Evolutionary conservation across 805 yeast genomes (phyloP).

Genomic region (Blastobotrys mokoenaii): DNA sequence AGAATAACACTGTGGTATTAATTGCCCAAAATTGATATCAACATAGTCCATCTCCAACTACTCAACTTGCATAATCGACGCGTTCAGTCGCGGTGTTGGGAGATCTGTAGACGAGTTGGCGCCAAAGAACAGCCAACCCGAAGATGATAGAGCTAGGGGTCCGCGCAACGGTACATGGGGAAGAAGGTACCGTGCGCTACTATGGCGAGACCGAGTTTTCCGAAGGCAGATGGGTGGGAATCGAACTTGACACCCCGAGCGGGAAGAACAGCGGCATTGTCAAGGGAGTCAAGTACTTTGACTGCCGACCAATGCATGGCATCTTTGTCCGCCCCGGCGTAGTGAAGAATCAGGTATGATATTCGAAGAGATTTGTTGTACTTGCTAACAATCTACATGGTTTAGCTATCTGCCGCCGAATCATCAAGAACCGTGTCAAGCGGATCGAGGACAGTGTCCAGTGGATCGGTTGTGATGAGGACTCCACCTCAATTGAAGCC

Average conservation of each 20-base stretch:
- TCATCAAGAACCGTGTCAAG: no score
- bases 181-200: slow-evolving; percentile 39
- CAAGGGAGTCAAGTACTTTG: slow-evolving; percentile 52
- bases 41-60: no score
- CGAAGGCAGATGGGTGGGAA: slow-evolving; percentile 61
- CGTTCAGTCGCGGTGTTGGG: slow-evolving; percentile 1
- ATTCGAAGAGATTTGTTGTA: no score
- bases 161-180: slow-evolving; percentile 26
- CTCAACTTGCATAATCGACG: no score
- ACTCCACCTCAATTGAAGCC: no score
- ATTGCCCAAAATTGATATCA: no score
- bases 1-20: no score
- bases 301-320: slow-evolving; percentile 46
- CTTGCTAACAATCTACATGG: no score
- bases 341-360: slow-evolving; percentile 34
- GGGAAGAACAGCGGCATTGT: slow-evolving; percentile 82
- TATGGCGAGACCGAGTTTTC: slow-evolving; percentile 55
- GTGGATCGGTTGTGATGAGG: no score
- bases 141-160: slow-evolving; percentile 8
- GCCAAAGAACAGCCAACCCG: slow-evolving; percentile 1
- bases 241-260: slow-evolving; percentile 71
- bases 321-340: slow-evolving; percentile 64
- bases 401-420: no score
- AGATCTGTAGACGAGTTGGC: slow-evolving; percentile 3
- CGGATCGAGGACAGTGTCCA: no score